A percentile compares a stretch with the other conserved stretches of the same genome.
phyloP scores from a whole-genome alignment of 805 yeast genomes.

The Starmerella powellii region DNA sequence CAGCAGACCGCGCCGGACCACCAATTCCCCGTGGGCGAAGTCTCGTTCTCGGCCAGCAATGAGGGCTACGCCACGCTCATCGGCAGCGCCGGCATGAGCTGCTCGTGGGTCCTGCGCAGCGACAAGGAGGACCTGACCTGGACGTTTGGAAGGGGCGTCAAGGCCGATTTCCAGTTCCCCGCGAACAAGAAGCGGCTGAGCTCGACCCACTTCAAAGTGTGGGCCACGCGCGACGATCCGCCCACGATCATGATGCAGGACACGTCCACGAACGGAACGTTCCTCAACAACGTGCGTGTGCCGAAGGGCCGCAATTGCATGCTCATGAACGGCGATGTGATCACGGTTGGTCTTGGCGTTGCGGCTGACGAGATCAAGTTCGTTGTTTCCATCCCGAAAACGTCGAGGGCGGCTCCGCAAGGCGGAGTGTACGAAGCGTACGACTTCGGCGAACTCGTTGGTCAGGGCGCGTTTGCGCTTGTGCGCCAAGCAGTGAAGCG shows the following conservation, averaged over 20 bases:
- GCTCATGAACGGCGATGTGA: constrained; percentile 84
- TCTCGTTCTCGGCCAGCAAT: constrained; percentile 12
- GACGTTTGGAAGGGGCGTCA: constrained; percentile 63
- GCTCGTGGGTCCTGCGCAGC: constrained; percentile 18
- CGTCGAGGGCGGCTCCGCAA: constrained; percentile 28
- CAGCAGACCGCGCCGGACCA: constrained; percentile 23
- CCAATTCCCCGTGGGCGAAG: constrained; percentile 17
- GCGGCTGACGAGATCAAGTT: constrained; percentile 49
- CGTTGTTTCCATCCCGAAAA: constrained; percentile 30
- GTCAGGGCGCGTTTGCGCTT: constrained; percentile 97
- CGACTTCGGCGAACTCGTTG: constrained; percentile 75
- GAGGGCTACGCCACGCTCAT: constrained; percentile 19
- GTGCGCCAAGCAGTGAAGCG: constrained; percentile 86
- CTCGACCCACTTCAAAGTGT: constrained; percentile 59
- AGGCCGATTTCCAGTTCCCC: constrained; percentile 52
- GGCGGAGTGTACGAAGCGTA: constrained; percentile 56
- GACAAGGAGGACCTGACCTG: constrained; percentile 31
- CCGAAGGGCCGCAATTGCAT: constrained; percentile 70
- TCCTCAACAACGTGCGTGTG: constrained; percentile 59
- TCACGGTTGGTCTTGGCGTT: constrained; percentile 79
- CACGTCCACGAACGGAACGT: constrained; percentile 84
- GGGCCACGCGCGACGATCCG: constrained; percentile 46
- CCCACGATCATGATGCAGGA: constrained; percentile 50
- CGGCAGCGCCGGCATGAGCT: constrained; percentile 20
- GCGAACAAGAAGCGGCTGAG: constrained; percentile 51